Conservation (phyloP, 2,329 filamentous ascomycete species). For the Phialocephala subalpina region DNA sequence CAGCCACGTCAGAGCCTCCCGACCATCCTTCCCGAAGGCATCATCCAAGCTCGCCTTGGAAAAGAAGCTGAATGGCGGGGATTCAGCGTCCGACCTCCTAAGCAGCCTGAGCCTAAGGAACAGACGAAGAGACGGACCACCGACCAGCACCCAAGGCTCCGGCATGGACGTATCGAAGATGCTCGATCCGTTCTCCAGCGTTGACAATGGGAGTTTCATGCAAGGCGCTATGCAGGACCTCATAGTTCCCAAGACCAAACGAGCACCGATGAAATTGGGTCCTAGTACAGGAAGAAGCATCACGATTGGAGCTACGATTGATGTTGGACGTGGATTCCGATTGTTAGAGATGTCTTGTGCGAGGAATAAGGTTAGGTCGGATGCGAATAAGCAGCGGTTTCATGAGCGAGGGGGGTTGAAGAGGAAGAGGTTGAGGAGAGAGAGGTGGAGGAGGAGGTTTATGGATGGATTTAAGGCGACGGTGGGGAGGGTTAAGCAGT, state of each 20-base stretch:
- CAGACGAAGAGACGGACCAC: neutral
- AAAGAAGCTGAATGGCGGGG: slow-evolving; percentile 19
- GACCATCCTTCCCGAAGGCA: neutral
- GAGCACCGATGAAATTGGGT: slow-evolving; percentile 33
- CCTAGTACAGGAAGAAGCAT: slow-evolving; percentile 40
- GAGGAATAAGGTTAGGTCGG: slow-evolving; percentile 64
- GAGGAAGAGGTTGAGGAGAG: slow-evolving; percentile 75
- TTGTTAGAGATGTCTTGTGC: slow-evolving; percentile 51
- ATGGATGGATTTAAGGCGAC: slow-evolving; percentile 72
- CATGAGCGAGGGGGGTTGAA: slow-evolving; percentile 81
- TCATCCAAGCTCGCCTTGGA: neutral
- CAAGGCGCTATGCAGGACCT: neutral
- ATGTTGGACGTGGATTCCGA: slow-evolving; percentile 38
- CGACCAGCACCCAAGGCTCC: neutral
- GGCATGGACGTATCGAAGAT: slow-evolving; percentile 17
- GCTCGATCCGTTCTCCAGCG: neutral
- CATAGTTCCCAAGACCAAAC: slow-evolving; percentile 1
- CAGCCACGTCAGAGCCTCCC: neutral
- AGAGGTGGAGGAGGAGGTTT: slow-evolving; percentile 76
- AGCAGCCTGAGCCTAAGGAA: neutral
- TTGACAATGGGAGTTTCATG: neutral
- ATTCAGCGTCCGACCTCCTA: slow-evolving; percentile 27
- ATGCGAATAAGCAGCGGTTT: slow-evolving; percentile 68
- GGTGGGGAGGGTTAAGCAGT: slow-evolving; percentile 69
- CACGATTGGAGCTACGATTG: slow-evolving; percentile 30